Base-by-base conservation (phyloP, 352 stramenopile species). In the Pythium insidiosum region DNA sequence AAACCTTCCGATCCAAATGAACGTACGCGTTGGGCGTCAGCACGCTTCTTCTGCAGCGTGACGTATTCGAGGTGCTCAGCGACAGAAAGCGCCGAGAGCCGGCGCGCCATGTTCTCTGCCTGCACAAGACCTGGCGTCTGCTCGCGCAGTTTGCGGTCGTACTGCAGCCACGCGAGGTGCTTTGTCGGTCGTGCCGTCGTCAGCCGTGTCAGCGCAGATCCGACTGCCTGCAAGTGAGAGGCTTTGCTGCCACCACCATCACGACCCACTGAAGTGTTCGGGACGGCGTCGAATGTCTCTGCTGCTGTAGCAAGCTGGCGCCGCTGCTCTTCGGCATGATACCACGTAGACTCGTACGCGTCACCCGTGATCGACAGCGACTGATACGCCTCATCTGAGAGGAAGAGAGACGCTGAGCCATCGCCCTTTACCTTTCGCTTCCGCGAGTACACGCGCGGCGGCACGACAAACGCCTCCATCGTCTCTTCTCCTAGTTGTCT, bases 1-100 rank as follows among this genome's bases (percentile, higher is more conserved):
- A 18, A 16, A 1, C n/a, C 10, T 12, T 5, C 15, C n/a, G 22
- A 37, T 4, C 35, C 38, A 26, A 11, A 38, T 50, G 28, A 9
- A 40, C 53, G 25, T 51, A 88, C 75, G 39, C 64, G 58, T 43
- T 74, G 59, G 2, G 66, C 71, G 4, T 63, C 29, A 3, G 58
- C 56, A 0, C 66, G 40, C 44, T 79, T 84, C 31, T 60, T 64
- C 41, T 70, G 45, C 25, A 88, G 38, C 19, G 38, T 29, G 31
- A 79, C 56, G 48, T 77, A 88, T 29, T 50, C 50, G 19, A 73
- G 53, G 41, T 89, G 77, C 33, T 87, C 48, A 1, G 30, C 34
- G 24, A 87, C 55, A 0, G 68, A 48, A 15, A 89, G 50, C 2
- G 56, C 37, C 3, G 77, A 89, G 1, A 84, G 23, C 6, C 77